Evolutionary conservation across 2,329 filamentous ascomycete genomes (phyloP), one percentile per base, ranked within the genome.

Genomic region (Diaporthe helianthi): DNA sequence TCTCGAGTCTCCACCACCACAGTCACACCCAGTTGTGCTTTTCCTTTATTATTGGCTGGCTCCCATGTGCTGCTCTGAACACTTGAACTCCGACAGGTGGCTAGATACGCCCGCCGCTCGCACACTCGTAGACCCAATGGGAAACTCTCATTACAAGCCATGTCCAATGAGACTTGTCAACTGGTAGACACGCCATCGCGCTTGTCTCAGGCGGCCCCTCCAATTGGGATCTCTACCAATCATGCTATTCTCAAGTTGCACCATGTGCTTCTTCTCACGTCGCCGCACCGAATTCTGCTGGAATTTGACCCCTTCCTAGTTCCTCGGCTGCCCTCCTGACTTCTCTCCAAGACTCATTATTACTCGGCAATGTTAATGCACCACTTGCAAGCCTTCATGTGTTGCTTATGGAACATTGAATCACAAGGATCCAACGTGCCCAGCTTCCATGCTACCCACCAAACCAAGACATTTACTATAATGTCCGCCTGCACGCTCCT

Each of bases 181-280:
- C n/a, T n/a, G n/a, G n/a, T 10, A 26, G 33, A 41, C 52, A 26
- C 29, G 52, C 65, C 44, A 24, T 38, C 19, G 31, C 29, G 29
- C 7, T 44, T 49, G 41, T 29, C 46, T 41, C 41, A 49, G 65
- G 29, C 53, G 41, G 52, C 52, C 52, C 52, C 65, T 66, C 29
- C 31, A 58, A 49, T 67, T 38, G 33, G 41, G 38, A 58, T 41
- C 41, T 58, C 65, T 49, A 51, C 65, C 52, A 58, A 67, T 67
- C 41, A 55, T 31, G 10, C 65, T 15, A n/a, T n/a, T n/a, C 52
- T 38, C 41, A 67, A 58, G 65, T 63, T 58, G 44, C 12, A 33
- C 29, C 65, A 55, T 58, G 53, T 67, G 65, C 52, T 19, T 29
- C 33, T 38, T 51, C 33, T 38, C 41, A 9, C 41, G 29, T 47